These are phyloP conservation scores for Phytopythium aichiense DNA, from an alignment of 352 stramenopile genomes.

Conservation along the genomic window DNA sequence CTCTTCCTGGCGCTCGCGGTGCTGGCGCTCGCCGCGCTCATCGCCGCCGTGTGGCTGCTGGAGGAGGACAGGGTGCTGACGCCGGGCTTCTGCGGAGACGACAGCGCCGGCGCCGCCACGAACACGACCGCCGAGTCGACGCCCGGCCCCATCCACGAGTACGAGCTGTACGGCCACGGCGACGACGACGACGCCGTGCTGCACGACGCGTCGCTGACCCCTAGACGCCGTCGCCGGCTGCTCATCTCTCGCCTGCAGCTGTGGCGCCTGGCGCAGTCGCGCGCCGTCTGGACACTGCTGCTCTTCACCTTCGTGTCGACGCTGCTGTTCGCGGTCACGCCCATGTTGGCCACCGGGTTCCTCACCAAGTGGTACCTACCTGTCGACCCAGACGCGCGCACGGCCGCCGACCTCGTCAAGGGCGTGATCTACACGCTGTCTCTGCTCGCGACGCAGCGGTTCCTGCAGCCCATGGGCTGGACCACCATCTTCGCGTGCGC, in stretches of 20 bases:
- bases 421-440: slow-evolving; percentile 49
- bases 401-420: slow-evolving; percentile 42
- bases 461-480: slow-evolving; percentile 55
- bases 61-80: slow-evolving; percentile 30
- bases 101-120: slow-evolving; percentile 2
- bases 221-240: neutral
- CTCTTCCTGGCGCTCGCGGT: slow-evolving; percentile 34
- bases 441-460: slow-evolving; percentile 51
- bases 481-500: slow-evolving; percentile 38
- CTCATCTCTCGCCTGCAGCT: slow-evolving; percentile 32
- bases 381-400: slow-evolving; percentile 45
- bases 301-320: slow-evolving; percentile 57
- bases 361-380: slow-evolving; percentile 50
- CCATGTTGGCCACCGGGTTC: slow-evolving; percentile 40
- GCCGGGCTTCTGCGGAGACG: neutral
- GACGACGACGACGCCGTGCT: slow-evolving; percentile 16
- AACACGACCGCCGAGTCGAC: slow-evolving; percentile 1
- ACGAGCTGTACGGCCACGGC: slow-evolving; percentile 15
- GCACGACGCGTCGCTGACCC: slow-evolving; percentile 1
- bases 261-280: slow-evolving; percentile 61
- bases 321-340: slow-evolving; percentile 54
- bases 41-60: slow-evolving; percentile 48
- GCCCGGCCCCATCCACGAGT: slow-evolving; percentile 14
- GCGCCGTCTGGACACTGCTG: slow-evolving; percentile 73
- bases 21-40: slow-evolving; percentile 32